Percentiles rank a stretch among this genome's conserved stretches.
Evolutionary conservation across 305 asterid species (phyloP).

Genomic region (Withania somnifera): DNA sequence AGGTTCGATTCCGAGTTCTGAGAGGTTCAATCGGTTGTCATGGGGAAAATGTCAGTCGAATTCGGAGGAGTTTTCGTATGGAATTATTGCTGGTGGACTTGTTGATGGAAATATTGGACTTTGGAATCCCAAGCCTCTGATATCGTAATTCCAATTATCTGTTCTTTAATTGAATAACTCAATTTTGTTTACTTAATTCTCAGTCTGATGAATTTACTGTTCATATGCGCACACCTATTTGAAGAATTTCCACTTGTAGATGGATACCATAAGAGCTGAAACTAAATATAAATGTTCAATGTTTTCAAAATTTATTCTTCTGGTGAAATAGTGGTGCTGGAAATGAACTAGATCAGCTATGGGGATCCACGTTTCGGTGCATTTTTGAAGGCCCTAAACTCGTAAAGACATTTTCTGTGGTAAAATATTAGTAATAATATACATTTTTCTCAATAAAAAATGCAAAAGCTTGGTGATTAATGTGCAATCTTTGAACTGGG

Average conservation of each 20-base stretch:
- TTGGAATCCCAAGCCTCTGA: slow-evolving; percentile 82
- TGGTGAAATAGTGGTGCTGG: not conserved
- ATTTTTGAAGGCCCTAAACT: not conserved
- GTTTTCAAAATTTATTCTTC: not conserved
- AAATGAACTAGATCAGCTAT: not conserved
- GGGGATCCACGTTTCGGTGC: not conserved
- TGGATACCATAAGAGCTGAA: not conserved
- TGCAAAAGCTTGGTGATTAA: not conserved
- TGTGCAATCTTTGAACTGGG: not conserved
- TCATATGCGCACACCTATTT: not conserved
- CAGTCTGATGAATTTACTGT: not conserved
- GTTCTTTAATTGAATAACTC: slow-evolving; percentile 3
- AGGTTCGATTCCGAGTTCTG: slow-evolving; percentile 66
- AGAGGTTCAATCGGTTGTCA: slow-evolving; percentile 73
- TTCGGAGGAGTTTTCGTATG: slow-evolving; percentile 69
- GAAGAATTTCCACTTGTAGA: not conserved
- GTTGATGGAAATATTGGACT: slow-evolving; percentile 92
- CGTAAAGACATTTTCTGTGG: not conserved
- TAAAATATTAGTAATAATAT: not conserved
- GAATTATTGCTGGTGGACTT: slow-evolving; percentile 92
- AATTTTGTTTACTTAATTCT: not conserved
- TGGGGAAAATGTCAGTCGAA: slow-evolving; percentile 59
- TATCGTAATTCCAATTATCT: slow-evolving; percentile 40
- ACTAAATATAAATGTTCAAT: not conserved
- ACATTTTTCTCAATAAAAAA: not conserved